phyloP scores from a whole-genome alignment of 129 eudicot species.

The Lactuca saligna region DNA sequence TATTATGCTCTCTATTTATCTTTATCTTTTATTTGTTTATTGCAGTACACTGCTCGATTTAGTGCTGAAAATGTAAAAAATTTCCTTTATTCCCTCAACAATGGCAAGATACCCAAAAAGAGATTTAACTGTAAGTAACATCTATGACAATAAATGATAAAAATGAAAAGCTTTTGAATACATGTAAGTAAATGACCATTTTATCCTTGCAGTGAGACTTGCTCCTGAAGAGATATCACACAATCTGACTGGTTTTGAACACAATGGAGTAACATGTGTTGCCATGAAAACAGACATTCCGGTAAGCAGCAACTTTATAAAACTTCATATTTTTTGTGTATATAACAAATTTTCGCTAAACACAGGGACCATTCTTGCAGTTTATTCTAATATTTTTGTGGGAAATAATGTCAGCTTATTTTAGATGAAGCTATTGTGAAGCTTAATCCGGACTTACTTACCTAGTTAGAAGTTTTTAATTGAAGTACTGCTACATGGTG shows the following conservation, averaged over 20 bases:
- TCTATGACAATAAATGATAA: background rate
- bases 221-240: slow-evolving; percentile 91
- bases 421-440: slow-evolving; percentile 93
- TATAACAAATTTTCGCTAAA: too few relatives aligned
- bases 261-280: slow-evolving; percentile 92
- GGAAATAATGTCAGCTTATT: slow-evolving; percentile 60
- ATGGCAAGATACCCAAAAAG: slow-evolving; percentile 92
- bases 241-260: slow-evolving; percentile 77
- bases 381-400: background rate
- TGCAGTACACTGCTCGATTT: slow-evolving; percentile 94
- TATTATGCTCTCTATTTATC: background rate
- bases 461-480: too few relatives aligned
- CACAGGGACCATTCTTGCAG: too few relatives aligned
- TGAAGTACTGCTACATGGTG: too few relatives aligned
- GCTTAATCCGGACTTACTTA: slow-evolving; percentile 73
- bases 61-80: slow-evolving; percentile 89
- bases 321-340: too few relatives aligned
- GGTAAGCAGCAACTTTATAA: slow-evolving; percentile 37
- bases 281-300: slow-evolving; percentile 98
- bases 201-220: slow-evolving; percentile 79
- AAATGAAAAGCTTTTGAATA: too few relatives aligned
- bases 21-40: slow-evolving; percentile 8
- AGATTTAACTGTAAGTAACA: slow-evolving; percentile 80
- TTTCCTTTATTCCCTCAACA: slow-evolving; percentile 69
- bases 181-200: background rate